A percentile compares a stretch with the other conserved stretches of the same genome.
phyloP scores from a whole-genome alignment of 768 basidiomycete genomes.

The Pisolithus tinctorius region DNA sequence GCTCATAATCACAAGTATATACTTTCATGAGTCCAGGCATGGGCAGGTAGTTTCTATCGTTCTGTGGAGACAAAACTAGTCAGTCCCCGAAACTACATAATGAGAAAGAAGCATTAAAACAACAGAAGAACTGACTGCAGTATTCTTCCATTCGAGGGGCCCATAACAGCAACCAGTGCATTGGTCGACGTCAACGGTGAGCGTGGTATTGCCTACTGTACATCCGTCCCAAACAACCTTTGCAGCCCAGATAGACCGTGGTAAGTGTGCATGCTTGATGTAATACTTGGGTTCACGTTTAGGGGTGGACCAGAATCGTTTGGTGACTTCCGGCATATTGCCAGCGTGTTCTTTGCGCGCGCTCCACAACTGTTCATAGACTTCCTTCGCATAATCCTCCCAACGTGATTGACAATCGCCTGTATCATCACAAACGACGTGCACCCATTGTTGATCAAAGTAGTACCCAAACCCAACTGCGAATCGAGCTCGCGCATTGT shows the following conservation, averaged over 20 bases:
- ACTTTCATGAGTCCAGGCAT: no score
- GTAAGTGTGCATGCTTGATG: background rate
- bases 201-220: background rate
- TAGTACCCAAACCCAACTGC: background rate
- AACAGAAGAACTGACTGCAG: no score
- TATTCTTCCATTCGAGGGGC: no score
- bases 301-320: no score
- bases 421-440: background rate
- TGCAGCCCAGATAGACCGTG: background rate
- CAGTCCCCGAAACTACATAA: no score
- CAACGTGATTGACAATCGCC: background rate
- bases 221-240: background rate
- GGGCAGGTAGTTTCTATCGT: no score
- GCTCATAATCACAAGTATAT: no score
- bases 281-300: background rate
- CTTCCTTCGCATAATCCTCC: background rate
- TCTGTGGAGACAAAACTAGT: no score
- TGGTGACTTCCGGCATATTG: background rate
- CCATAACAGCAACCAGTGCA: background rate
- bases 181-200: background rate
- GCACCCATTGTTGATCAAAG: background rate
- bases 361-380: background rate
- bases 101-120: no score
- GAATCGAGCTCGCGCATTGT: background rate
- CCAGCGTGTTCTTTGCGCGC: background rate